Percentiles rank a stretch among this genome's conserved stretches.
Conservation (phyloP, 768 basidiomycete species). For the Coprinopsis cinerea region DNA sequence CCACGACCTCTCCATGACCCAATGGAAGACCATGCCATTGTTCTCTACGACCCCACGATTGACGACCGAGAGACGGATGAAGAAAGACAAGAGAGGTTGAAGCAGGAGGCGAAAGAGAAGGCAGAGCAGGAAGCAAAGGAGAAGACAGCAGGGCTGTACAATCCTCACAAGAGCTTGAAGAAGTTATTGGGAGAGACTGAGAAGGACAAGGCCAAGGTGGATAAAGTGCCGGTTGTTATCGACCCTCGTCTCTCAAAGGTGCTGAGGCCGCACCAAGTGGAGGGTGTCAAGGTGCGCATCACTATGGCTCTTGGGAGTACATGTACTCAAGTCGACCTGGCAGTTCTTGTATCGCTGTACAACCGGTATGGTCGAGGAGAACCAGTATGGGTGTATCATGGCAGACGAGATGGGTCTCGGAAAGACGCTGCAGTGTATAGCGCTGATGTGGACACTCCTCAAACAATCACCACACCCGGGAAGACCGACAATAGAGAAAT, state of each 20-base stretch:
- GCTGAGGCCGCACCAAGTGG: constrained; percentile 94
- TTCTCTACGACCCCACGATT: constrained; percentile 93
- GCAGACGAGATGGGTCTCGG: constrained; percentile 99
- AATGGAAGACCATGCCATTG: constrained; percentile 97
- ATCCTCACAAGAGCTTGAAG: constrained; percentile 90
- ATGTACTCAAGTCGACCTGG: not conserved
- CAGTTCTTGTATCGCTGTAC: constrained; percentile 96
- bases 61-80: constrained; percentile 90
- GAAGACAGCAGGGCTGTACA: constrained; percentile 70
- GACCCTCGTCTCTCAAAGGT: constrained; percentile 85
- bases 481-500: constrained; percentile 90
- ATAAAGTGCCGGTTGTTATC: constrained; percentile 95
- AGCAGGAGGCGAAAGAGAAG: constrained; percentile 62
- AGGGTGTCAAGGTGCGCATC: constrained; percentile 83
- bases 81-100: constrained; percentile 67
- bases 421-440: constrained; percentile 94
- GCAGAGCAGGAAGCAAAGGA: constrained; percentile 59
- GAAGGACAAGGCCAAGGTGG: constrained; percentile 54
- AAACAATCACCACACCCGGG: constrained; percentile 90
- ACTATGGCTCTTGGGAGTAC: constrained; percentile 5
- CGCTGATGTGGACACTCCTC: constrained; percentile 89
- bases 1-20: constrained; percentile 96
- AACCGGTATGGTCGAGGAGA: constrained; percentile 87
- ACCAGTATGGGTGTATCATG: constrained; percentile 96
- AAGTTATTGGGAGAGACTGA: constrained; percentile 67